Conservation (phyloP, 306 rosid genomes). For the Acacia confusa region DNA sequence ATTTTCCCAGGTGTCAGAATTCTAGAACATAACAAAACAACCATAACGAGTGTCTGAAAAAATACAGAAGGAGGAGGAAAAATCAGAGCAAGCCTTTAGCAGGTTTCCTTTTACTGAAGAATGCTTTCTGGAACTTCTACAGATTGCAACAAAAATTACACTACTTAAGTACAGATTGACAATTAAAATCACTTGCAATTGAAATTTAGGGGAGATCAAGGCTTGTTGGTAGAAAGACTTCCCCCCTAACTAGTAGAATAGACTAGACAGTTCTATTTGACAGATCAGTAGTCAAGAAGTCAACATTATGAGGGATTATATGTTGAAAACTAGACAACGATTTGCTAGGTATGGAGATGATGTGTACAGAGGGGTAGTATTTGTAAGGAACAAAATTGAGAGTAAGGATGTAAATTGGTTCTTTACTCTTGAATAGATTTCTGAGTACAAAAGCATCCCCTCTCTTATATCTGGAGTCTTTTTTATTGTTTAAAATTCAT, state of each 20-base stretch:
- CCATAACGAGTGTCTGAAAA: conserved; percentile 20
- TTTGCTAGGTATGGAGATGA: background rate
- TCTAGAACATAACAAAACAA: conserved; percentile 31
- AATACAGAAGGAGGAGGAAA: background rate
- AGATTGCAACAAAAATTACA: background rate
- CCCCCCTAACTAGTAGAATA: background rate
- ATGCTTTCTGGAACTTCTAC: conserved; percentile 10
- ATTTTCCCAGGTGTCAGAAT: conserved; percentile 8
- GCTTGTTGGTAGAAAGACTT: background rate
- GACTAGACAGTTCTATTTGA: background rate
- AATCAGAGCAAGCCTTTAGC: conserved; percentile 1
- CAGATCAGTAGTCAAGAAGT: background rate
- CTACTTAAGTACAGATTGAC: background rate
- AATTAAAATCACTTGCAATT: background rate
- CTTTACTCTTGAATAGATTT: background rate
- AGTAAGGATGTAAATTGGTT: background rate
- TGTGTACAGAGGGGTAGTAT: background rate
- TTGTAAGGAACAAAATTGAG: background rate
- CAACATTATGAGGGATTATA: background rate
- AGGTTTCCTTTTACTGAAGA: conserved; percentile 23
- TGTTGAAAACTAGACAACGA: conserved; percentile 12
- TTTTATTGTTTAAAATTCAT: background rate
- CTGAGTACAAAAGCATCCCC: background rate
- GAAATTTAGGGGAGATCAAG: background rate
- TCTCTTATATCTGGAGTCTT: background rate